Evolutionary conservation across 2,329 filamentous ascomycete species (phyloP).

Genomic region (Colletotrichum higginsianum): DNA sequence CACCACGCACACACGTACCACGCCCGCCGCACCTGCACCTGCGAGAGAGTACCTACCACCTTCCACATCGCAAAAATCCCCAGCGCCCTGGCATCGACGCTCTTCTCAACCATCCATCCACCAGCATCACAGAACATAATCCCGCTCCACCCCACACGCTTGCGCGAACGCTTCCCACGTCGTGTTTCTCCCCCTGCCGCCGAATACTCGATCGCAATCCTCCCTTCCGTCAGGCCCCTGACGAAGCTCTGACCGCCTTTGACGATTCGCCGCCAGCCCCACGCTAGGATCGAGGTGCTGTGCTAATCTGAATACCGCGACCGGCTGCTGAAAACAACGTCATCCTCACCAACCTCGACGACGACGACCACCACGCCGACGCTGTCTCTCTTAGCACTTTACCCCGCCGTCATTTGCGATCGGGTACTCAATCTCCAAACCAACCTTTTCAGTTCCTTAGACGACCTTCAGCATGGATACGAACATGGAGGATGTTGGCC

Average conservation of each 20-base stretch:
- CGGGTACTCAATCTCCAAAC: conserved; percentile 17
- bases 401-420: conserved; percentile 42
- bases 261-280: conserved; percentile 42
- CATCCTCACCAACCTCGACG: conserved; percentile 32
- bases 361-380: conserved; percentile 22
- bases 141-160: conserved; percentile 31
- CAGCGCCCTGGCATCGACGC: conserved; percentile 34
- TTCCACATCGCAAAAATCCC: conserved; percentile 40
- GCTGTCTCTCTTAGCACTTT: conserved; percentile 34
- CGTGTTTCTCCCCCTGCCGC: conserved; percentile 12
- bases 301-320: conserved; percentile 40
- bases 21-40: conserved; percentile 24
- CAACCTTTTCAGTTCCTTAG: conserved; percentile 23
- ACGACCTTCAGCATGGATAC: conserved; percentile 80
- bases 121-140: conserved; percentile 34
- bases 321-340: conserved; percentile 41
- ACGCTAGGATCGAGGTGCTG: conserved; percentile 41
- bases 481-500: conserved; percentile 98
- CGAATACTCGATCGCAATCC: conserved; percentile 23
- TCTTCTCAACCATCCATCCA: conserved; percentile 23
- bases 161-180: conserved; percentile 23
- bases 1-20: conserved; percentile 22
- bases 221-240: conserved; percentile 28
- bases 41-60: conserved; percentile 8
- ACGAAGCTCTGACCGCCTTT: conserved; percentile 43